A percentile compares a stretch with the other conserved stretches of the same genome.
Evolutionary conservation across 2,329 filamentous ascomycete genomes (phyloP).

Genomic region (Calonectria crousiana): DNA sequence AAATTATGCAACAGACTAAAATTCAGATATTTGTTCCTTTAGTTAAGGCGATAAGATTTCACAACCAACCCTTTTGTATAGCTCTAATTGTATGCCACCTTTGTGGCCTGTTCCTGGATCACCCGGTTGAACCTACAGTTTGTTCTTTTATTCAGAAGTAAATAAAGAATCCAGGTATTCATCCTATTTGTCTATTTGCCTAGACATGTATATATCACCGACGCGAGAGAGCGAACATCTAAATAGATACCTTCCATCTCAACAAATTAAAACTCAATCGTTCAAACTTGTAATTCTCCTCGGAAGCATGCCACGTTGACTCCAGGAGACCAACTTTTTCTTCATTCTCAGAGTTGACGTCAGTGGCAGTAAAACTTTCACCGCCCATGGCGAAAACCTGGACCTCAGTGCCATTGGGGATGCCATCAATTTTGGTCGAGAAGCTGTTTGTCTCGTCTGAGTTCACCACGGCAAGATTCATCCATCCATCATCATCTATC

Average conservation of each 20-base stretch:
- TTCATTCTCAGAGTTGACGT: conserved; percentile 70
- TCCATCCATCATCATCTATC: conserved; percentile 67
- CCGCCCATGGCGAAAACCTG: conserved; percentile 68
- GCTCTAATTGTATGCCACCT: too few relatives aligned
- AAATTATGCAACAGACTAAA: background rate
- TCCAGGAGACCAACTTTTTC: conserved; percentile 64
- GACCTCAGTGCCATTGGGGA: conserved; percentile 59
- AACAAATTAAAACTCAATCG: conserved; percentile 74
- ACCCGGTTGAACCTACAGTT: too few relatives aligned
- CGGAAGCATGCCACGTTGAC: conserved; percentile 66
- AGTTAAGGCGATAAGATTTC: background rate
- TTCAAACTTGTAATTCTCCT: conserved; percentile 73
- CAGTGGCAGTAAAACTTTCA: conserved; percentile 52
- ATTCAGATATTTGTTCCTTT: too few relatives aligned
- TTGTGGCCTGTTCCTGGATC: too few relatives aligned
- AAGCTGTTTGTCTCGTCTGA: conserved; percentile 70
- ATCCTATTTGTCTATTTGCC: background rate
- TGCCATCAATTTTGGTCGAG: conserved; percentile 67
- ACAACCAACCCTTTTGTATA: background rate
- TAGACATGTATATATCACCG: background rate
- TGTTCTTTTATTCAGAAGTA: too few relatives aligned
- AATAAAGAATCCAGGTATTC: background rate
- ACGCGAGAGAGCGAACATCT: background rate
- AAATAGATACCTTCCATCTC: conserved; percentile 60
- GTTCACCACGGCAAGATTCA: conserved; percentile 79